Evolutionary conservation across 192 early-diverging fungal genomes (phyloP).

Genomic region (Chytriomyces hyalinus): DNA sequence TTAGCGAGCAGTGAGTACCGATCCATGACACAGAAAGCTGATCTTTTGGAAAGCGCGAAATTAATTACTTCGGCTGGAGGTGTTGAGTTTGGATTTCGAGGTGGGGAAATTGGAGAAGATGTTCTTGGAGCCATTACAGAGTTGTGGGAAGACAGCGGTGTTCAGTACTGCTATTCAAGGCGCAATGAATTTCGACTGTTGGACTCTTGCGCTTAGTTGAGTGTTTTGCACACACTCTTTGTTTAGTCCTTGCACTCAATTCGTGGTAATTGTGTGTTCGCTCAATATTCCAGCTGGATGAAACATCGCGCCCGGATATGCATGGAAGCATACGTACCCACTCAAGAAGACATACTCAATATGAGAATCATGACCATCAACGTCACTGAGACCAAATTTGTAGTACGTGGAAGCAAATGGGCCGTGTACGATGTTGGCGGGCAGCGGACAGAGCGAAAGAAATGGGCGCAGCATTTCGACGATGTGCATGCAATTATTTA

Average conservation of each 20-base stretch:
- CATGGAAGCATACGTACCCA: background rate
- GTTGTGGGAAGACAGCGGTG: slow-evolving; percentile 21
- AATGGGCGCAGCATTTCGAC: slow-evolving; percentile 70
- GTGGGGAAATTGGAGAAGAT: background rate
- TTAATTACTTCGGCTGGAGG: background rate
- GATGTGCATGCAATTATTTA: slow-evolving; percentile 69
- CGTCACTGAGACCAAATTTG: slow-evolving; percentile 9
- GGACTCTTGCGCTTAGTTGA: slow-evolving; percentile 25
- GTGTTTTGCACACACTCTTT: background rate
- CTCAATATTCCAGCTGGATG: background rate
- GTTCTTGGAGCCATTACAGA: background rate
- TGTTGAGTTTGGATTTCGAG: background rate
- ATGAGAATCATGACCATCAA: background rate
- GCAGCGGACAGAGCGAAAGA: slow-evolving; percentile 58
- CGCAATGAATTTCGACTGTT: slow-evolving; percentile 6
- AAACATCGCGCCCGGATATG: background rate
- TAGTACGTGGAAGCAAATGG: slow-evolving; percentile 43
- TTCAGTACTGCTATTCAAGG: slow-evolving; percentile 15
- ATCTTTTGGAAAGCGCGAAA: no score
- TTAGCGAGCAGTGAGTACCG: no score
- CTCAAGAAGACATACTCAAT: slow-evolving; percentile 9
- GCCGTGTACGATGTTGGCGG: slow-evolving; percentile 68
- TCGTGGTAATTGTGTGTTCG: no score
- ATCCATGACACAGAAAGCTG: no score
- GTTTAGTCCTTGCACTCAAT: no score